Conservation (phyloP, 441 rosid genomes). For the Sinapis alba region DNA sequence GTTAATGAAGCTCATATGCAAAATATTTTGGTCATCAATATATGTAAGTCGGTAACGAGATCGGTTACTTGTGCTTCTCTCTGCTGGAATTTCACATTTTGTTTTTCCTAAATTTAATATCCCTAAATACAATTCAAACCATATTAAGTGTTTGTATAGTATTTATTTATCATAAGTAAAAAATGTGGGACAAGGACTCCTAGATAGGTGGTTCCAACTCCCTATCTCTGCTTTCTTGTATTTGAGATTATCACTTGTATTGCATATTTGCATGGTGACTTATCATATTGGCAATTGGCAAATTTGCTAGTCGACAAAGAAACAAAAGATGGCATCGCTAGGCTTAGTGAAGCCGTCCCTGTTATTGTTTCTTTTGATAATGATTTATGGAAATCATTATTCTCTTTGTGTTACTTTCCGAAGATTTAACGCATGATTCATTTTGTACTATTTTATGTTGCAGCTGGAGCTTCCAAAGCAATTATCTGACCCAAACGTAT, state of each 20-base stretch:
- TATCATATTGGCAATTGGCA: constrained; percentile 11
- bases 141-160: not conserved
- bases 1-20: constrained; percentile 92
- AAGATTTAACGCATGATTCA: constrained; percentile 21
- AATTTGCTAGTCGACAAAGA: not conserved
- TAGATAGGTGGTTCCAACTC: constrained; percentile 11
- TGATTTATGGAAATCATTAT: not conserved
- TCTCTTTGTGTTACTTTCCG: constrained; percentile 1
- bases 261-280: not conserved
- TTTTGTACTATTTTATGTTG: constrained; percentile 22
- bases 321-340: not conserved
- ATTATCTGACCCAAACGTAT: constrained; percentile 73
- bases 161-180: constrained; percentile 1
- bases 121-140: not conserved
- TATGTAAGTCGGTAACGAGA: constrained; percentile 65
- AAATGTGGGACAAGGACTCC: constrained; percentile 3
- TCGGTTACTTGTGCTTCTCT: constrained; percentile 13
- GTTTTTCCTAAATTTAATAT: not conserved
- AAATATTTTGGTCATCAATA: constrained; percentile 97
- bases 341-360: not conserved
- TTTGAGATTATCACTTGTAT: not conserved
- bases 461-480: constrained; percentile 98
- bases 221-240: constrained; percentile 6
- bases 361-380: constrained; percentile 12
- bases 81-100: not conserved